Evolutionary conservation across 108 stramenopile genomes (phyloP).

Genomic region (Nitzschia sp.): DNA sequence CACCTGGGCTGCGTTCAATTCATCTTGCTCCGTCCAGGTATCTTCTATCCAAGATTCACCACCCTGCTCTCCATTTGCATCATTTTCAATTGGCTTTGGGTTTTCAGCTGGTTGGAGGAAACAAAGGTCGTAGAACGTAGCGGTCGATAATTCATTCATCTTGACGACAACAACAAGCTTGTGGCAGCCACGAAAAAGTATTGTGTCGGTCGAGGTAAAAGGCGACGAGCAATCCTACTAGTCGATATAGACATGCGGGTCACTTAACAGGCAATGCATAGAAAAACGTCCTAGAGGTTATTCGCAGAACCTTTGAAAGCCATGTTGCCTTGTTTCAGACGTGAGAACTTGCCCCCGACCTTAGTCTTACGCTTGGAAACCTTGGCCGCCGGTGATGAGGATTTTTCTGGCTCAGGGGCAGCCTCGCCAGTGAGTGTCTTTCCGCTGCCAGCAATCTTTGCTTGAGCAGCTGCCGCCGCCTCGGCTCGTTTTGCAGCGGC

Average conservation of each 20-base stretch:
- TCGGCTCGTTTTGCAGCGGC: constrained; percentile 69
- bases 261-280: not conserved
- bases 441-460: constrained; percentile 32
- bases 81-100: not conserved
- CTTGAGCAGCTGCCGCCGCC: constrained; percentile 40
- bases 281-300: constrained; percentile 19
- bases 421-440: constrained; percentile 55
- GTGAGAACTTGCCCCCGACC: constrained; percentile 73
- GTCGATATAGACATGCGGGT: no score
- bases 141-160: not conserved
- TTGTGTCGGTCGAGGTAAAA: no score
- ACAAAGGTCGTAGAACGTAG: constrained; percentile 3
- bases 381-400: constrained; percentile 17
- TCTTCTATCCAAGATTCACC: constrained; percentile 2
- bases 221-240: no score
- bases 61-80: not conserved
- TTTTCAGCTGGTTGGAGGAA: not conserved
- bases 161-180: not conserved
- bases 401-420: constrained; percentile 23
- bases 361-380: constrained; percentile 73
- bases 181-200: no score
- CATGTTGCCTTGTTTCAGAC: constrained; percentile 51
- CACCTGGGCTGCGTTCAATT: not conserved
- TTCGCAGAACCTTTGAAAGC: constrained; percentile 72
- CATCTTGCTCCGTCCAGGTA: constrained; percentile 14